Conservation (phyloP, 2,329 filamentous ascomycete species). For the Hymenotorrendiella dingleyae region DNA sequence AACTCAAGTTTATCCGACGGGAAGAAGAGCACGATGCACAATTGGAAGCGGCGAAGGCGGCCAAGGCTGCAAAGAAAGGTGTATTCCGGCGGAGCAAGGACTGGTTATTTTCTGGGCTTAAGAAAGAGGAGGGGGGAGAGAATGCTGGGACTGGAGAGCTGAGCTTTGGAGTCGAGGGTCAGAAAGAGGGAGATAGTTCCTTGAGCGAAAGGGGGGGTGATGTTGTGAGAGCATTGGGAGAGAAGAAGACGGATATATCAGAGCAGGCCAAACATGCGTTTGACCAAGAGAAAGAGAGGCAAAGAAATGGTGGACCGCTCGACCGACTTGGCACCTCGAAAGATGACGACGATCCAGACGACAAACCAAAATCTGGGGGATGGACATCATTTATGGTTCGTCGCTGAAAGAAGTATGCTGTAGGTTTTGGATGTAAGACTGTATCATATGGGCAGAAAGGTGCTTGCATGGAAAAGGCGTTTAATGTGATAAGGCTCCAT, state of each 20-base stretch:
- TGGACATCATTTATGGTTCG: conserved; percentile 21
- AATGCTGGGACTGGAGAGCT: conserved; percentile 21
- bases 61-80: conserved; percentile 28
- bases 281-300: conserved; percentile 27
- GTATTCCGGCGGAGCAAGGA: conserved; percentile 23
- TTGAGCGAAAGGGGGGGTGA: conserved; percentile 22
- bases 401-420: conserved; percentile 9
- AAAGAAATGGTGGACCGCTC: conserved; percentile 24
- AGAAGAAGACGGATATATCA: conserved; percentile 23
- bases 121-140: conserved; percentile 28
- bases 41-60: conserved; percentile 12
- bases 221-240: conserved; percentile 25
- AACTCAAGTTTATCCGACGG: conserved; percentile 44
- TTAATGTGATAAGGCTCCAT: conserved; percentile 1
- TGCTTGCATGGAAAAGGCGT: conserved; percentile 11
- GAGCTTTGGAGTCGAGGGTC: conserved; percentile 19
- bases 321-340: conserved; percentile 24
- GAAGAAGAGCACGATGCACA: conserved; percentile 47
- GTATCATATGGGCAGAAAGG: conserved; percentile 13
- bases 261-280: conserved; percentile 25
- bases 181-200: conserved; percentile 21
- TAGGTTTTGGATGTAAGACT: conserved; percentile 10
- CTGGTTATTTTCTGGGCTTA: conserved; percentile 30
- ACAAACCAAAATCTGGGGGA: conserved; percentile 12
- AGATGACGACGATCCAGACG: conserved; percentile 1